Percentiles rank a stretch among this genome's conserved stretches.
These are phyloP conservation scores for Glycyrrhiza uralensis DNA, from an alignment of 306 rosid species.

Conservation along the genomic window DNA sequence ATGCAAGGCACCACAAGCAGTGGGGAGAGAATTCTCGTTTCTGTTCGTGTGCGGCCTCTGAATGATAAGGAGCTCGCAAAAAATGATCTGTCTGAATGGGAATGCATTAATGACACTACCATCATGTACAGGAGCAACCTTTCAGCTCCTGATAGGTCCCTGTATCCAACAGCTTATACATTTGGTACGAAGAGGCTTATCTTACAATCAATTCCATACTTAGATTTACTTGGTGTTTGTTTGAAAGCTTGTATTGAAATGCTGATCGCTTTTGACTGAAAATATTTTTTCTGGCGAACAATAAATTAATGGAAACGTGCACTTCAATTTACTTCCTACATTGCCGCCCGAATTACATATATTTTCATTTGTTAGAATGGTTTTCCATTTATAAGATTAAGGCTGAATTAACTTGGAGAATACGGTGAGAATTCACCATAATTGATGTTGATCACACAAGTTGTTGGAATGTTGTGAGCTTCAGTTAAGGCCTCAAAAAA, in stretches of 20 bases:
- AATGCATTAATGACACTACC: conserved; percentile 74
- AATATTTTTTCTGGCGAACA: neutral
- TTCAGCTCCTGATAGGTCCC: conserved; percentile 81
- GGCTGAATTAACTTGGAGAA: neutral
- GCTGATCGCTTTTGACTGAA: neutral
- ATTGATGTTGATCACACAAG: neutral
- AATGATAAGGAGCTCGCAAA: conserved; percentile 64
- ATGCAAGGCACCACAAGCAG: conserved; percentile 36
- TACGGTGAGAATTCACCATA: conserved; percentile 6
- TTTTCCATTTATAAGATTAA: conserved; percentile 3
- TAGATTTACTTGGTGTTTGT: conserved; percentile 7
- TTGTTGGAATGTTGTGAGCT: conserved; percentile 19
- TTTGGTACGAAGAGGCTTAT: conserved; percentile 63
- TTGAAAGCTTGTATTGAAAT: neutral
- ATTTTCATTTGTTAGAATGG: neutral
- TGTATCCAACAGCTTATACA: conserved; percentile 82
- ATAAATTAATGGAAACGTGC: neutral
- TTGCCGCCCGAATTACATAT: neutral
- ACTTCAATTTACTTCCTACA: neutral
- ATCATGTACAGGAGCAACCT: conserved; percentile 74
- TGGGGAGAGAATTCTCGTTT: conserved; percentile 75
- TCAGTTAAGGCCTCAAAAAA: conserved; percentile 3
- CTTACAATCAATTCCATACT: neutral
- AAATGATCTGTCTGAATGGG: conserved; percentile 90
- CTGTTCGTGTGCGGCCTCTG: conserved; percentile 86